Conservation (phyloP, 2,329 filamentous ascomycete genomes). For the Akanthomyces uredinophilus region DNA sequence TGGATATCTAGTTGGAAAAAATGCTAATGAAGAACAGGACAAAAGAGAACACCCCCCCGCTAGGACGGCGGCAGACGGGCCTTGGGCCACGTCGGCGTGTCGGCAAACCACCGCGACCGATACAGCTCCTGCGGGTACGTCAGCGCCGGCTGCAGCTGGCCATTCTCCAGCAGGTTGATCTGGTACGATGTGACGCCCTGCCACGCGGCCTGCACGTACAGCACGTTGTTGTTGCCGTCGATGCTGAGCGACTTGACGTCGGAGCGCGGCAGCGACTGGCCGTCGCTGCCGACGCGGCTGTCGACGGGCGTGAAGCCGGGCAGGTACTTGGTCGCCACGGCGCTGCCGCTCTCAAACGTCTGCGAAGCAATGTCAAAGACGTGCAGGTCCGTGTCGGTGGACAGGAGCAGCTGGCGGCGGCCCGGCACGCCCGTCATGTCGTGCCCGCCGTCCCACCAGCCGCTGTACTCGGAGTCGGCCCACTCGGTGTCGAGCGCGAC, state of each 20-base stretch:
- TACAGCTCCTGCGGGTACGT: conserved; percentile 4
- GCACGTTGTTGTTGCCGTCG: conserved; percentile 8
- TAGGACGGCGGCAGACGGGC: neutral
- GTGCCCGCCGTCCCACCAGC: conserved; percentile 11
- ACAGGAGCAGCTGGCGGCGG: conserved; percentile 7
- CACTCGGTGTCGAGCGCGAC: conserved; percentile 1
- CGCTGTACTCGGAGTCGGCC: neutral
- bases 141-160: neutral
- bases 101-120: conserved; percentile 8
- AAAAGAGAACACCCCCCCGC: neutral
- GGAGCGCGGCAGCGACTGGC: conserved; percentile 6
- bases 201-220: conserved; percentile 7
- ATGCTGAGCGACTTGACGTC: conserved; percentile 12
- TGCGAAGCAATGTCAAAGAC: conserved; percentile 12
- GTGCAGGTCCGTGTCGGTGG: conserved; percentile 10
- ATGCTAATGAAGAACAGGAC: neutral
- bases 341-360: conserved; percentile 2
- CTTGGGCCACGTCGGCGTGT: conserved; percentile 13
- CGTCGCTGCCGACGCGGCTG: conserved; percentile 3
- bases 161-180: conserved; percentile 4
- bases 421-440: conserved; percentile 9
- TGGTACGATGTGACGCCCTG: conserved; percentile 6
- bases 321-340: conserved; percentile 1
- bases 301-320: conserved; percentile 12
- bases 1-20: neutral